Evolutionary conservation across 1,139 yeast genomes (phyloP), one percentile per base, ranked within the genome.

Genomic region (Torulaspora pretoriensis): DNA sequence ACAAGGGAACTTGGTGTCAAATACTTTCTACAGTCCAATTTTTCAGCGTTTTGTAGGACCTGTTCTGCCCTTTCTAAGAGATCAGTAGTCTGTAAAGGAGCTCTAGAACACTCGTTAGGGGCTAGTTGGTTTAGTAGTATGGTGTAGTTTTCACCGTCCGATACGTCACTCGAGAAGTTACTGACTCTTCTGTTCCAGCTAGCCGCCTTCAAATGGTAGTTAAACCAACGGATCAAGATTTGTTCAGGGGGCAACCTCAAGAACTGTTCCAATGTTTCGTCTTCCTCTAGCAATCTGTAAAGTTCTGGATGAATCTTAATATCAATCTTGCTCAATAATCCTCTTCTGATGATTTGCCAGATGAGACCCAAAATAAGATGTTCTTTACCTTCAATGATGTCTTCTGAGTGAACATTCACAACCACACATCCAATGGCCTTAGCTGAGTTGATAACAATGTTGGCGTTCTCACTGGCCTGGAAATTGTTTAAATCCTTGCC

Each of bases 351-450:
- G 59, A 94, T 85, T 72, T 92, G 99, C 99, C 99, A 92, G 59
- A 92, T 90, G 50, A 94, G 77, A 49, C 99, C 99, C 56, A 92
- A 73, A 53, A 92, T 88, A 66, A 92, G 78, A 67, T 92, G 97
- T 69, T 92, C 99, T 59, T 85, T 87, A 57, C 99, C 98, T 58
- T 90, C 97, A 57, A 90, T 89, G 49, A 92, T 87, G 67, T 92
- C 97, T 65, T 92, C 97, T 3, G 97, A 86, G 60, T 92, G 97
- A 40, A 92, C 97, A 64, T 92, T 92, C 42, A 94, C 97, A 40
- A 92, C 98, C 45, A 92, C 87, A 74, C 97, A 92, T 16, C 97
- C 98, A 68, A 92, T 92, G 45, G 97, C 98, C 71, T 92, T 92
- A 32, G 98, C 98, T 3, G 98, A 92, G 66, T 92, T 92, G 68